phyloP scores from a whole-genome alignment of 441 rosid species.

The Mallotus japonicus region DNA sequence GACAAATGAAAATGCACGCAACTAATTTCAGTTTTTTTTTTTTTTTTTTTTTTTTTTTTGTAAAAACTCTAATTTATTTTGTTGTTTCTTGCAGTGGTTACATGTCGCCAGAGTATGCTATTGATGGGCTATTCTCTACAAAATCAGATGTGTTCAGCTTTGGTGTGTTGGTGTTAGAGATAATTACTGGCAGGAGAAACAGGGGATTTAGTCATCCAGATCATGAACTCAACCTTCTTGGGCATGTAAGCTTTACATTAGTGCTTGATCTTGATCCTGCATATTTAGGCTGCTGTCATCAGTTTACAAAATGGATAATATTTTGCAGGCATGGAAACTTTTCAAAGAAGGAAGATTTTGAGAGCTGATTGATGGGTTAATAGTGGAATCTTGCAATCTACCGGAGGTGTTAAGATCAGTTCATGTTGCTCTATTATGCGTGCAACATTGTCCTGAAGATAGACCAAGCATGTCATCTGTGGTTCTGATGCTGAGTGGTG shows the following conservation, averaged over 20 bases:
- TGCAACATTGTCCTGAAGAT: conserved; percentile 33
- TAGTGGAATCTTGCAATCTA: neutral
- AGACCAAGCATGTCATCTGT: conserved; percentile 41
- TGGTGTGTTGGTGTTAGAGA: conserved; percentile 37
- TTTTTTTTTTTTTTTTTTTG: neutral
- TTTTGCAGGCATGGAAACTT: neutral
- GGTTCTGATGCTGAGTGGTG: conserved; percentile 39
- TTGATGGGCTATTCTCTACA: conserved; percentile 35
- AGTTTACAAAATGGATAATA: neutral
- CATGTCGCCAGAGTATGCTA: conserved; percentile 43
- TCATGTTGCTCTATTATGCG: conserved; percentile 38
- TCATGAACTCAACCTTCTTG: conserved; percentile 25
- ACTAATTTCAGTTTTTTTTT: neutral
- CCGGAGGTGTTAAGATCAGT: conserved; percentile 26
- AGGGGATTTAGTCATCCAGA: conserved; percentile 24
- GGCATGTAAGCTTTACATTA: conserved; percentile 28
- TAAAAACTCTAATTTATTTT: neutral
- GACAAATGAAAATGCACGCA: neutral
- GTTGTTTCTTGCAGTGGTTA: conserved; percentile 32
- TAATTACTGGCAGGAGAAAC: conserved; percentile 33
- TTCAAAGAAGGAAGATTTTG: neutral
- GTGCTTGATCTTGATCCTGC: neutral
- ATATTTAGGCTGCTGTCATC: neutral
- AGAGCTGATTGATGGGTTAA: neutral
- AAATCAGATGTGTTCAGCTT: conserved; percentile 45